Percentiles rank a stretch among this genome's conserved stretches.
Conservation (phyloP, 164 flowering plant genomes). For the Warburgia ugandensis region DNA sequence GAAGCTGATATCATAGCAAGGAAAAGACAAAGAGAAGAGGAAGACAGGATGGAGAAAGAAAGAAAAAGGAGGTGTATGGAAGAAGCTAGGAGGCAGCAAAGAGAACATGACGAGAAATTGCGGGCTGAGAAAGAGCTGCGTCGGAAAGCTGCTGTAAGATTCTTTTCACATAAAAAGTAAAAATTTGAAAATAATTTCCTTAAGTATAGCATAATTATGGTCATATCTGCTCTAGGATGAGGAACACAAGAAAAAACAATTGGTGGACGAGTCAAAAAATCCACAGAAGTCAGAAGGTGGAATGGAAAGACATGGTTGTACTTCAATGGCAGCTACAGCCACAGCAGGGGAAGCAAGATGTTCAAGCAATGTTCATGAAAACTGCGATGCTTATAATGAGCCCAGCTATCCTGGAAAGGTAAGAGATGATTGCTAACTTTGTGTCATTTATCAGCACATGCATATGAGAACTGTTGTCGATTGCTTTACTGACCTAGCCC, state of each 20-base stretch:
- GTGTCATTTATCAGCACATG: no score
- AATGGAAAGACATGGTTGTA: conserved; percentile 13
- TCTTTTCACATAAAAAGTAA: conserved; percentile 1
- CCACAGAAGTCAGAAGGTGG: conserved; percentile 21
- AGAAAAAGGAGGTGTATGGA: conserved; percentile 56
- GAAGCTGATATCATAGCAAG: conserved; percentile 55
- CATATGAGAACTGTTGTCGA: no score
- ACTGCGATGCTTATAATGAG: conserved; percentile 9
- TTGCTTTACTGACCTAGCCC: no score
- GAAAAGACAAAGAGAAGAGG: conserved; percentile 79
- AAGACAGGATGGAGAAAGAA: conserved; percentile 60
- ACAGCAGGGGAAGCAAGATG: conserved; percentile 14
- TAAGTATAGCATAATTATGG: background rate
- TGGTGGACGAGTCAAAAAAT: conserved; percentile 22
- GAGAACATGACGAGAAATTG: conserved; percentile 39
- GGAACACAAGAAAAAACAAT: conserved; percentile 23
- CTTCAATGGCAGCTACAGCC: no score
- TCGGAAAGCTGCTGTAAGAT: conserved; percentile 28
- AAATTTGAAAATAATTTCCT: background rate
- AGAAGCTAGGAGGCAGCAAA: conserved; percentile 37
- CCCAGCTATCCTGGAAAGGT: conserved; percentile 30
- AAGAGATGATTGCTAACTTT: conserved; percentile 8
- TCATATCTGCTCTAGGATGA: conserved; percentile 36
- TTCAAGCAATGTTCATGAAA: conserved; percentile 15
- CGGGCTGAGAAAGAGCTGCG: conserved; percentile 32